phyloP scores from a whole-genome alignment of 495 filamentous ascomycete genomes.

The Penicillium dipodomyicola region DNA sequence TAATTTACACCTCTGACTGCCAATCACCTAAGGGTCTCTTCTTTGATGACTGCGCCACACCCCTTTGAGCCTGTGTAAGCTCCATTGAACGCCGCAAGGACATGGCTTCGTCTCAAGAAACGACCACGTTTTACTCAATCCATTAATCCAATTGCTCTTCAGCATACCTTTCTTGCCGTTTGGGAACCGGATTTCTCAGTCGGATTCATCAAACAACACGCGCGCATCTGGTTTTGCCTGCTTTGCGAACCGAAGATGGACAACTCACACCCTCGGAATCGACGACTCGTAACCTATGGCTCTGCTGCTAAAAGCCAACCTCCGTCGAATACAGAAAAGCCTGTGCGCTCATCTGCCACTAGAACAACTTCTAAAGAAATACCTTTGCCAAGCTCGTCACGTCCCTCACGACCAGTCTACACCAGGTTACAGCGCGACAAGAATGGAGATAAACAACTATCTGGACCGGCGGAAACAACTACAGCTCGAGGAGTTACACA shows the following conservation, averaged over 20 bases:
- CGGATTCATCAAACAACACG: neutral
- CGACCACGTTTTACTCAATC: neutral
- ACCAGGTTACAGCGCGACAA: neutral
- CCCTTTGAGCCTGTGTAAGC: slow-evolving; percentile 3
- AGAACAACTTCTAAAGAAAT: neutral
- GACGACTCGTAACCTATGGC: slow-evolving; percentile 50
- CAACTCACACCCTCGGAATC: slow-evolving; percentile 28
- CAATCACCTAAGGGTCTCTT: neutral
- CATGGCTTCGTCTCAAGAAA: slow-evolving; percentile 3
- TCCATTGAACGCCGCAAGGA: neutral
- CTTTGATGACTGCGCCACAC: slow-evolving; percentile 1
- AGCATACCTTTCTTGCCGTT: neutral
- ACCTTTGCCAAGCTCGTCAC: slow-evolving; percentile 1
- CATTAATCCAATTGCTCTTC: neutral
- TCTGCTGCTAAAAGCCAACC: slow-evolving; percentile 33
- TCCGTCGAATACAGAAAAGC: slow-evolving; percentile 2
- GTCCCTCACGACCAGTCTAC: neutral
- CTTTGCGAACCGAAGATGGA: slow-evolving; percentile 22
- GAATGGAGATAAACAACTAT: slow-evolving; percentile 7
- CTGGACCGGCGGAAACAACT: neutral
- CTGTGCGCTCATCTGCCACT: neutral
- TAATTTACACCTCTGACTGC: neutral
- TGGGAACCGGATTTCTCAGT: neutral
- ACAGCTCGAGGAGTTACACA: neutral
- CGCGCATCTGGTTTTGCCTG: neutral